phyloP scores from a whole-genome alignment of 78 protist genomes.

The Dictyostelium brefeldianum region DNA sequence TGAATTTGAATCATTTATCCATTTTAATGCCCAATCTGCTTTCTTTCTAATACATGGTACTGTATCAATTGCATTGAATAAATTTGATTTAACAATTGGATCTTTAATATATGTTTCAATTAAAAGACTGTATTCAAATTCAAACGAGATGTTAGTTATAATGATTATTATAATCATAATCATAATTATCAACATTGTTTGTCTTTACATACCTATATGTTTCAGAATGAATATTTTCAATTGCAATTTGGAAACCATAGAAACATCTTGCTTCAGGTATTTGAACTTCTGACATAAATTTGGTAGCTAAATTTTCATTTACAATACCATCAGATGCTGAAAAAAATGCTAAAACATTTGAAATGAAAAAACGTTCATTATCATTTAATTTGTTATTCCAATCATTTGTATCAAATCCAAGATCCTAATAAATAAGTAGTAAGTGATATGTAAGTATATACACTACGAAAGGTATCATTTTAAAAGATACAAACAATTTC shows the following conservation, averaged over 20 bases:
- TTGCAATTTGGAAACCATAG: constrained; percentile 99
- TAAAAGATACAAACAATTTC: constrained; percentile 95
- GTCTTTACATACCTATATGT: constrained; percentile 82
- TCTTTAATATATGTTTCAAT: constrained; percentile 97
- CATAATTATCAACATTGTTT: no score
- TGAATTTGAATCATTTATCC: constrained; percentile 89
- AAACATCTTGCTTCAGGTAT: constrained; percentile 99
- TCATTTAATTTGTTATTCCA: constrained; percentile 91
- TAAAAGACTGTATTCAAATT: constrained; percentile 76
- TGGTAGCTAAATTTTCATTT: constrained; percentile 96
- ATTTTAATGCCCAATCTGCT: constrained; percentile 98
- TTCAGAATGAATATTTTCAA: constrained; percentile 98
- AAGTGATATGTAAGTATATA: no score
- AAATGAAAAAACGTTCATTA: constrained; percentile 96
- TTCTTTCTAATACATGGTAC: constrained; percentile 95
- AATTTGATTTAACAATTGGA: constrained; percentile 76
- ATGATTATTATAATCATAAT: no score
- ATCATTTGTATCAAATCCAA: constrained; percentile 88
- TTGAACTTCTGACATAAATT: constrained; percentile 96
- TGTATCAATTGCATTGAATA: constrained; percentile 96
- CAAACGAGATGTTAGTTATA: background rate
- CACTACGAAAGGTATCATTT: no score
- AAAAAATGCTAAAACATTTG: constrained; percentile 97
- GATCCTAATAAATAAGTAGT: background rate
- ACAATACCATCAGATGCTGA: constrained; percentile 99